These are phyloP conservation scores for Amaranthus hypochondriacus DNA, from an alignment of 148 eudicot genomes.

Conservation along the genomic window DNA sequence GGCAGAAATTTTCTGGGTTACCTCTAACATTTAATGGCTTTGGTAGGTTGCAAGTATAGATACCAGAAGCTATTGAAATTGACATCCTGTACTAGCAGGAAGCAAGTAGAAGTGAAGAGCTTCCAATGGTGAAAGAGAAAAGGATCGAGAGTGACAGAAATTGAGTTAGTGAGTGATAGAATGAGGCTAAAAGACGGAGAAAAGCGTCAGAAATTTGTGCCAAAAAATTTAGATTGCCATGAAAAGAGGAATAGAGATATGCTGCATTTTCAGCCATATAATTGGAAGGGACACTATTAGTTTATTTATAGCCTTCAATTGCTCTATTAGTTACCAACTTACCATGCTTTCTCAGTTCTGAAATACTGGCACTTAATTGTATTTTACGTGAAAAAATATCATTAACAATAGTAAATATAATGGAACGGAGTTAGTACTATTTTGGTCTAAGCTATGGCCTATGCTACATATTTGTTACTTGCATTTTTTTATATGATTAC, in stretches of 20 bases:
- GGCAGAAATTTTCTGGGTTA: slow-evolving; percentile 26
- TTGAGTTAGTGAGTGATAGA: neutral
- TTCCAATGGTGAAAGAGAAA: neutral
- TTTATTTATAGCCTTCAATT: too few species aligned
- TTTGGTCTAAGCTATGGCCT: too few species aligned
- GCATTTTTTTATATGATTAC: too few species aligned
- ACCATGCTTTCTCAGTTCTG: too few species aligned
- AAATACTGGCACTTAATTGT: too few species aligned
- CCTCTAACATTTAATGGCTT: slow-evolving; percentile 29
- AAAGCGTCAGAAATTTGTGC: slow-evolving; percentile 1
- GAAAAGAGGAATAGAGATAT: neutral
- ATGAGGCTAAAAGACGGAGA: neutral
- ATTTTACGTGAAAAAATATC: too few species aligned
- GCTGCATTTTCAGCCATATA: slow-evolving; percentile 3
- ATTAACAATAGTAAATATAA: too few species aligned
- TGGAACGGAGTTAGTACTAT: too few species aligned
- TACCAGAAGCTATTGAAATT: slow-evolving; percentile 29
- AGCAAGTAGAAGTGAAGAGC: neutral
- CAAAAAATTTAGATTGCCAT: neutral
- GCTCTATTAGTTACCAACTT: too few species aligned
- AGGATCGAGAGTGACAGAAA: neutral
- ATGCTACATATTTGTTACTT: too few species aligned
- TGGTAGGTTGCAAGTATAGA: slow-evolving; percentile 36
- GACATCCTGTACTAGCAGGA: slow-evolving; percentile 36
- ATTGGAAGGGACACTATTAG: neutral